Percentiles rank a stretch among this genome's conserved stretches.
Conservation (phyloP, 164 flowering plant genomes). For the Euptelea pleiosperma region DNA sequence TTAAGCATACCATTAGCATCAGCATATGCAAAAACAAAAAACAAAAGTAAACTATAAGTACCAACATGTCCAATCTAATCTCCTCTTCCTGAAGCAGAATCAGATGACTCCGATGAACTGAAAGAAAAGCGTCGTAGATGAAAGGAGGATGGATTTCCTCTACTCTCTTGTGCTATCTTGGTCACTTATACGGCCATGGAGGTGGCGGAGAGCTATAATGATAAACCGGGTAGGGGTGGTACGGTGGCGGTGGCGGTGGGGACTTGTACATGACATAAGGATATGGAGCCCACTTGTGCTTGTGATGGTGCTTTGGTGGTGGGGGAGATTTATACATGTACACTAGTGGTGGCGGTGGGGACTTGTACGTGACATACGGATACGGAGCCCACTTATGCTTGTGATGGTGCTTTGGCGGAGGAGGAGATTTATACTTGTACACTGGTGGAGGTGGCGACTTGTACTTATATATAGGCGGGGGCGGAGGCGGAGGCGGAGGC, state of each 20-base stretch:
- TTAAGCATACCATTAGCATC: too few relatives aligned
- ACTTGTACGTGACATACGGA: conserved; percentile 1
- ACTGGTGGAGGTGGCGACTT: not conserved
- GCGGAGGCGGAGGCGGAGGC: not conserved
- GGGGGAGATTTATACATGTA: conserved; percentile 7
- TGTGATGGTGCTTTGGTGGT: not conserved
- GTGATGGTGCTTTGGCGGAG: conserved; percentile 4
- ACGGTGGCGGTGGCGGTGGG: conserved; percentile 3
- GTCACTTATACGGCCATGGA: too few relatives aligned
- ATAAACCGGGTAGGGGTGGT: too few relatives aligned
- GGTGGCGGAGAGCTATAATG: conserved; percentile 9
- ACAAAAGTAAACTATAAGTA: too few relatives aligned
- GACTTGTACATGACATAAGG: conserved; percentile 3
- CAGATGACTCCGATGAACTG: too few relatives aligned
- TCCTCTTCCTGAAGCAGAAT: too few relatives aligned
- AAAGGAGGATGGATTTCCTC: too few relatives aligned
- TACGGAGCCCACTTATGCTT: conserved; percentile 8
- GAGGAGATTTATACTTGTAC: conserved; percentile 12
- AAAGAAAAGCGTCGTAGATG: too few relatives aligned
- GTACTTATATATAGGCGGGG: not conserved
- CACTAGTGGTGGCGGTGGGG: not conserved
- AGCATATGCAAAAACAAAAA: too few relatives aligned
- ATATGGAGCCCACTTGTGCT: conserved; percentile 6
- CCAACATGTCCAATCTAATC: too few relatives aligned
- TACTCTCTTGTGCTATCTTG: too few relatives aligned